A percentile compares a stretch with the other conserved stretches of the same genome.
phyloP scores from a whole-genome alignment of 2,329 filamentous ascomycete species.

The Fusarium protoensiforme region DNA sequence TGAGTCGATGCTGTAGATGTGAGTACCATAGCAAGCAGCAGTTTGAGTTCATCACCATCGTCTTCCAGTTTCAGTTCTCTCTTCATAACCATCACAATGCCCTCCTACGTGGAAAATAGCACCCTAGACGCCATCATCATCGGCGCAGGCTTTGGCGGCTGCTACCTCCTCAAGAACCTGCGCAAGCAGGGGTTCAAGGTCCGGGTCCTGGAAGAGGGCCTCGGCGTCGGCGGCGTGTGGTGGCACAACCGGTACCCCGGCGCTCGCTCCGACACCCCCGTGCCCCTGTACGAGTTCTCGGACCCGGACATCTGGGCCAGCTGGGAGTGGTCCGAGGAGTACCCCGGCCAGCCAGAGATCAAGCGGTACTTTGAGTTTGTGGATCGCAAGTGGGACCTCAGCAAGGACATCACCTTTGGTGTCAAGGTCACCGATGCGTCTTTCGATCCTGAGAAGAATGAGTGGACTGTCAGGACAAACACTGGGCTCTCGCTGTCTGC shows the following conservation, averaged over 20 bases:
- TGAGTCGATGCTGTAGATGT: neutral
- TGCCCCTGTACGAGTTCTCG: constrained; percentile 31
- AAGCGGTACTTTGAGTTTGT: constrained; percentile 57
- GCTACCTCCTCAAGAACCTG: constrained; percentile 12
- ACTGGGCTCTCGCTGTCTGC: constrained; percentile 4
- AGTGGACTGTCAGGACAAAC: constrained; percentile 21
- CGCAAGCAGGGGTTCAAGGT: constrained; percentile 6
- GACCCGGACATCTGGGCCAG: constrained; percentile 48
- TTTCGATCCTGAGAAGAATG: constrained; percentile 46
- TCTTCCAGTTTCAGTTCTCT: neutral
- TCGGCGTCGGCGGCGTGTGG: constrained; percentile 11
- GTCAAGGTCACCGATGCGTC: constrained; percentile 51
- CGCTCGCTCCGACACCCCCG: constrained; percentile 50
- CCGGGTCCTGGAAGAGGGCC: constrained; percentile 7
- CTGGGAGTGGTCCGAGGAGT: constrained; percentile 53
- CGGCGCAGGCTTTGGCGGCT: constrained; percentile 19
- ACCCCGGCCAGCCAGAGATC: constrained; percentile 50
- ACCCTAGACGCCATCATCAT: constrained; percentile 9
- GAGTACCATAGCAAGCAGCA: neutral
- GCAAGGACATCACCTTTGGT: constrained; percentile 55
- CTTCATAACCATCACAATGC: constrained; percentile 1
- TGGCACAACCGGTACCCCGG: constrained; percentile 52
- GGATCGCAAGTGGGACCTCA: constrained; percentile 53
- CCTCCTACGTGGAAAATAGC: neutral
- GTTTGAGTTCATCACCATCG: neutral